phyloP scores from a whole-genome alignment of 345 rosid genomes.

The Boechera divaricarpa region DNA sequence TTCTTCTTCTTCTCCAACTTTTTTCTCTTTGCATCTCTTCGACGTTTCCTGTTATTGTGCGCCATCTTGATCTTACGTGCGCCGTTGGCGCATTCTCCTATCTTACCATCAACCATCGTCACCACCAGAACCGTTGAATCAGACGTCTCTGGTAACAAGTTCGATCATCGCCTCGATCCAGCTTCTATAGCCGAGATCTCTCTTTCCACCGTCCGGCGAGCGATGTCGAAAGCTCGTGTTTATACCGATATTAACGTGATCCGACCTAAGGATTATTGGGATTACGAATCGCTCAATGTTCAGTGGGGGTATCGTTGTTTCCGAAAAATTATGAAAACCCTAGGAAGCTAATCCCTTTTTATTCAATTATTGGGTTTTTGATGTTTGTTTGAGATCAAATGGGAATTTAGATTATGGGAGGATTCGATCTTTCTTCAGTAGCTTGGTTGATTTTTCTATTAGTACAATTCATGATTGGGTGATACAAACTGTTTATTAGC shows the following conservation, averaged over 20 bases:
- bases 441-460: neutral
- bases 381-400: neutral
- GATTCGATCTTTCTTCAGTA: neutral
- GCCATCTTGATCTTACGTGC: conserved; percentile 55
- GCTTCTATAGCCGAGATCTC: conserved; percentile 35
- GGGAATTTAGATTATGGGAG: neutral
- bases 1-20: conserved; percentile 32
- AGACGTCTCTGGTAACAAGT: conserved; percentile 2
- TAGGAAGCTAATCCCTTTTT: neutral
- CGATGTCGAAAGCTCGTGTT: conserved; percentile 93
- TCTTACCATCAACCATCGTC: conserved; percentile 36
- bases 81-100: conserved; percentile 57
- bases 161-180: conserved; percentile 24
- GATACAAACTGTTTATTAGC: neutral
- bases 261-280: conserved; percentile 97
- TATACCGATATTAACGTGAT: conserved; percentile 83
- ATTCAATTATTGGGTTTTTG: neutral
- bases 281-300: conserved; percentile 80
- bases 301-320: conserved; percentile 81
- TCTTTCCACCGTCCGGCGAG: conserved; percentile 31
- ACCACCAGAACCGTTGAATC: conserved; percentile 18
- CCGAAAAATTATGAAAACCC: neutral
- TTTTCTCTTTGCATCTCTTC: conserved; percentile 23
- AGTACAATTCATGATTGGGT: conserved; percentile 1
- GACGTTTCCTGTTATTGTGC: conserved; percentile 54